Evolutionary conservation across 257 asterid genomes (phyloP).

Genomic region (Lycium ferocissimum): DNA sequence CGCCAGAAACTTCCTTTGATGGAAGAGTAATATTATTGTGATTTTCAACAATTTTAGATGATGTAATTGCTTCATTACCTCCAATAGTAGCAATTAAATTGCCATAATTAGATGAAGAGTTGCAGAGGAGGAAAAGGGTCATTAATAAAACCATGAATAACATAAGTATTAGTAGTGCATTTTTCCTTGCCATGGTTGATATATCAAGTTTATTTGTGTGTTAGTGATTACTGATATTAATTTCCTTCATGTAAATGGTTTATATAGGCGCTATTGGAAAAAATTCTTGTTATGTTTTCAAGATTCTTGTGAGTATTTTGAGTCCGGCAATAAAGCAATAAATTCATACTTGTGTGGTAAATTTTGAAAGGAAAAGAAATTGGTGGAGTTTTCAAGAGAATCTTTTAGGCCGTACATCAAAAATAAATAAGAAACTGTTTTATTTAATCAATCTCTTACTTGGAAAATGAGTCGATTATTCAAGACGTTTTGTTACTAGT

Average conservation of each 20-base stretch:
- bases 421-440: not conserved
- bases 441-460: not conserved
- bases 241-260: not conserved
- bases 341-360: not conserved
- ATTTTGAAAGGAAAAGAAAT: not conserved
- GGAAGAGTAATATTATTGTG: not conserved
- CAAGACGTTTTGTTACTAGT: not conserved
- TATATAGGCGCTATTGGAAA: not conserved
- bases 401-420: not conserved
- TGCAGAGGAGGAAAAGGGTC: not conserved
- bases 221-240: not conserved
- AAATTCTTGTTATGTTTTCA: not conserved
- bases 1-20: not conserved
- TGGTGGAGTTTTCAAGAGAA: not conserved
- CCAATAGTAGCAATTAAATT: not conserved
- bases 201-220: not conserved
- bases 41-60: not conserved
- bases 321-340: not conserved
- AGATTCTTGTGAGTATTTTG: conserved; percentile 23
- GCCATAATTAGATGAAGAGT: not conserved
- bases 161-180: not conserved
- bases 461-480: not conserved
- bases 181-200: not conserved
- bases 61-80: not conserved
- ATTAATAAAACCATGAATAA: not conserved